Percentiles rank a stretch among this genome's conserved stretches.
phyloP scores from a whole-genome alignment of 2,329 filamentous ascomycete genomes.

The Diaporthe sp. region DNA sequence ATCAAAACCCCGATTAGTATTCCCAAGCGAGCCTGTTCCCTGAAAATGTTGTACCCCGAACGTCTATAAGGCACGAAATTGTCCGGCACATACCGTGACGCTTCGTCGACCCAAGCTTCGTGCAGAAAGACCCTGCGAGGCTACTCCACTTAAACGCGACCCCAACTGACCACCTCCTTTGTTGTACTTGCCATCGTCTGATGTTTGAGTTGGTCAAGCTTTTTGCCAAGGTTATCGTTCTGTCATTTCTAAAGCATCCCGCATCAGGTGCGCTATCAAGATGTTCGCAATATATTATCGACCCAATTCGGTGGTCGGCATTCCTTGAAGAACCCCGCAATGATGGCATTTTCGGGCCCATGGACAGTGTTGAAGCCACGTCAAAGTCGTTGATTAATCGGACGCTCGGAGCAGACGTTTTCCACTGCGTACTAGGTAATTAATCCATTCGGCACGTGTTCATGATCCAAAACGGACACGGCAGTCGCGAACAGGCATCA shows the following conservation, averaged over 20 bases:
- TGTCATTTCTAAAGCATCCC: not conserved
- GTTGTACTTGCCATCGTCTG: not conserved
- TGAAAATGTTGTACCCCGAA: not conserved
- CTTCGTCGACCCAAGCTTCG: not conserved
- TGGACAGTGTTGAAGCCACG: not conserved
- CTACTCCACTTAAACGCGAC: not conserved
- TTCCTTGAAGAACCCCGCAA: not conserved
- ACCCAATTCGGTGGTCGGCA: not conserved
- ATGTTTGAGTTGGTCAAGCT: not conserved
- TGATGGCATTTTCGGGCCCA: not conserved
- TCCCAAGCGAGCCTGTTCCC: not conserved
- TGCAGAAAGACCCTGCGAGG: not conserved
- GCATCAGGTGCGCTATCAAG: not conserved
- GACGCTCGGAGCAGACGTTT: not conserved
- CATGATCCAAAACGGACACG: not conserved
- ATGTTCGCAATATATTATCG: constrained; percentile 14
- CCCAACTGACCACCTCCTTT: not conserved
- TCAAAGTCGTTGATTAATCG: not conserved
- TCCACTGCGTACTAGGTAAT: not conserved
- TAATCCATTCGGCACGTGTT: not conserved
- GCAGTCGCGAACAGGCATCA: not conserved
- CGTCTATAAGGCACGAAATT: not conserved
- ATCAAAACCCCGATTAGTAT: not conserved
- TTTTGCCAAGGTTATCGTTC: not conserved
- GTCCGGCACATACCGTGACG: not conserved